A percentile compares a stretch with the other conserved stretches of the same genome.
These are phyloP conservation scores for Fusarium sp. DNA, from an alignment of 2,329 filamentous ascomycete genomes.

Conservation along the genomic window DNA sequence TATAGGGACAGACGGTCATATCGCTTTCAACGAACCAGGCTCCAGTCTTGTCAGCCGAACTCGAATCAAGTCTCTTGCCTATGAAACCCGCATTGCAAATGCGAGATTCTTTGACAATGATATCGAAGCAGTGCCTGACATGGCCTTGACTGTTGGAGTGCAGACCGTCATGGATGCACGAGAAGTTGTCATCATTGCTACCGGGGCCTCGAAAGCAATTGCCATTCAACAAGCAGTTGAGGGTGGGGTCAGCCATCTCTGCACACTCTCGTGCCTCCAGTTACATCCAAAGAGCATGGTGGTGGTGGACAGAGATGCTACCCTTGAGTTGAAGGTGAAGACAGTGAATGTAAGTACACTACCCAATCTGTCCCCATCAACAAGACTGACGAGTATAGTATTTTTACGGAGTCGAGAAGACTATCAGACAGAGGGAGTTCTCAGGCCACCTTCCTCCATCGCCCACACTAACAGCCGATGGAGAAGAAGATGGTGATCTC, in stretches of 20 bases:
- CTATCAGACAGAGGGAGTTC: background rate
- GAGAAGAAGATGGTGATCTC: background rate
- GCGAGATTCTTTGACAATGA: conserved; percentile 7
- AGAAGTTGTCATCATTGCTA: conserved; percentile 9
- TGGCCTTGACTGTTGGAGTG: conserved; percentile 9
- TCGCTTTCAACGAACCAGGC: conserved; percentile 6
- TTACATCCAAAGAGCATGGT: conserved; percentile 13
- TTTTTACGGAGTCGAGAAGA: conserved; percentile 6
- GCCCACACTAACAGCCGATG: background rate
- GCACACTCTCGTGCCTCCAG: conserved; percentile 4
- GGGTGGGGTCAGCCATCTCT: conserved; percentile 11
- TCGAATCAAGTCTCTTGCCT: conserved; percentile 8
- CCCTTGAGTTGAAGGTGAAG: conserved; percentile 10
- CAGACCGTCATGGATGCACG: conserved; percentile 21
- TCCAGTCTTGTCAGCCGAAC: conserved; percentile 10
- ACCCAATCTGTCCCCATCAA: accelerated
- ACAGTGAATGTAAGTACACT: background rate
- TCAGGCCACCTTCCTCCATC: background rate
- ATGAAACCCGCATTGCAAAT: conserved; percentile 8
- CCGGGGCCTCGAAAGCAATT: background rate
- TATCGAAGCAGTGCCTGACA: background rate
- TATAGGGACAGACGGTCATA: conserved; percentile 5
- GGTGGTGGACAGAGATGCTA: conserved; percentile 3
- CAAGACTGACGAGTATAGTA: background rate
- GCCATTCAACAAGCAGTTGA: conserved; percentile 7